Evolutionary conservation across 1,284 basidiomycete species (phyloP).

Genomic region (Baeospora myosura): DNA sequence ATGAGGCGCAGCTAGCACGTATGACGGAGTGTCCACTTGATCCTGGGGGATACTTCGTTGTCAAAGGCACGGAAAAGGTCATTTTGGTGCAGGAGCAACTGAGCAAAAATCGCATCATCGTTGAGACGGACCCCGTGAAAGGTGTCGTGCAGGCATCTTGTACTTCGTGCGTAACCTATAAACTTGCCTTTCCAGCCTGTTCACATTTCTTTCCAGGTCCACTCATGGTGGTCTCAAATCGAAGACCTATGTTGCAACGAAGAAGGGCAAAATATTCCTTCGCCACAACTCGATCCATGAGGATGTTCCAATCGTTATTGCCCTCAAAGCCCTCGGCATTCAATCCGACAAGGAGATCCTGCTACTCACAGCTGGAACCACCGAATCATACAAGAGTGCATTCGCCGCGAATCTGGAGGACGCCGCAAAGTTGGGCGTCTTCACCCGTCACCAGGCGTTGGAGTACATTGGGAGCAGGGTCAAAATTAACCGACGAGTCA

Average conservation of each 20-base stretch:
- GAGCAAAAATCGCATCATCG: conserved; percentile 98
- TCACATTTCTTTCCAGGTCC: conserved; percentile 46
- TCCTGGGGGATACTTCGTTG: conserved; percentile 98
- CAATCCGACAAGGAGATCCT: conserved; percentile 98
- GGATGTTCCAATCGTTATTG: conserved; percentile 94
- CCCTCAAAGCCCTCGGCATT: conserved; percentile 93
- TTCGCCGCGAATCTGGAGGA: conserved; percentile 95
- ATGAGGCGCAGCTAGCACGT: conserved; percentile 75
- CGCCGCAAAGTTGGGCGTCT: conserved; percentile 83
- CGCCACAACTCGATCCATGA: conserved; percentile 99
- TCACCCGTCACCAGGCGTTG: conserved; percentile 89
- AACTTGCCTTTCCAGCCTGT: conserved; percentile 5
- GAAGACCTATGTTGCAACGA: conserved; percentile 96
- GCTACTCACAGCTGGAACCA: conserved; percentile 87
- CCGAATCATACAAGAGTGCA: conserved; percentile 81
- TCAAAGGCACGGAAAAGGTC: conserved; percentile 99
- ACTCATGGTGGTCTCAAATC: conserved; percentile 97
- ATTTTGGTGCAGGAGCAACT: conserved; percentile 98
- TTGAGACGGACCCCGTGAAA: conserved; percentile 90
- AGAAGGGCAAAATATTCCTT: conserved; percentile 90
- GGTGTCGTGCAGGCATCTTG: conserved; percentile 93
- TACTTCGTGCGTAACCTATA: conserved; percentile 68
- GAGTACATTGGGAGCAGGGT: conserved; percentile 94
- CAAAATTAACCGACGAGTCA: conserved; percentile 77
- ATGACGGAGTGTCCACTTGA: conserved; percentile 98